A percentile compares a stretch with the other conserved stretches of the same genome.
phyloP scores from a whole-genome alignment of 352 stramenopile genomes.

The Phytophthora nicotianae region DNA sequence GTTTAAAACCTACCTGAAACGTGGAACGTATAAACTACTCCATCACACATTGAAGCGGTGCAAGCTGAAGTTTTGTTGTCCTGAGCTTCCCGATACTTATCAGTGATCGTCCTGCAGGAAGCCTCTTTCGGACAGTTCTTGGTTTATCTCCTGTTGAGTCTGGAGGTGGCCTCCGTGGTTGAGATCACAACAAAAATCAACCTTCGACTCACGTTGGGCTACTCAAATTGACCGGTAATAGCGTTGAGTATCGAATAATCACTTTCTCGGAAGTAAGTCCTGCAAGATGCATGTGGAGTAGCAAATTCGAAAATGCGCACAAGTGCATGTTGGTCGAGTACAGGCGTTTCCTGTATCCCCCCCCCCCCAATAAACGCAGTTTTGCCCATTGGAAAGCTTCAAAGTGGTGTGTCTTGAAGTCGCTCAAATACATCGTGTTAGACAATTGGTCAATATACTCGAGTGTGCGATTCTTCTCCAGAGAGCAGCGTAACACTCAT shows the following conservation, averaged over 20 bases:
- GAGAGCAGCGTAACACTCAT: constrained; percentile 18
- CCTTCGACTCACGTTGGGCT: no score
- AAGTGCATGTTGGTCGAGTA: constrained; percentile 26
- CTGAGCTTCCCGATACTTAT: no score
- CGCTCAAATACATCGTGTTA: constrained; percentile 21
- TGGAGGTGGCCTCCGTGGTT: no score
- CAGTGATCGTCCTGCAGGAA: no score
- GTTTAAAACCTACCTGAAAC: no score
- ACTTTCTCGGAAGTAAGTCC: constrained; percentile 30
- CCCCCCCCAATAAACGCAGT: constrained; percentile 23
- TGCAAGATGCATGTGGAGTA: constrained; percentile 13
- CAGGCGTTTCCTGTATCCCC: not conserved
- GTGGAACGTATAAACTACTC: no score
- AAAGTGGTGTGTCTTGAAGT: constrained; percentile 28
- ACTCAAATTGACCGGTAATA: constrained; percentile 26
- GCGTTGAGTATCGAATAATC: constrained; percentile 21
- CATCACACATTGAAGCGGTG: no score
- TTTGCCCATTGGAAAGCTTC: constrained; percentile 26
- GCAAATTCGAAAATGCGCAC: constrained; percentile 29
- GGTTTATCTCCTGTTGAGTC: no score
- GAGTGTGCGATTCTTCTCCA: constrained; percentile 22
- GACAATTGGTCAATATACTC: constrained; percentile 29
- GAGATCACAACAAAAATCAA: no score
- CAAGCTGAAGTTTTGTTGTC: no score
- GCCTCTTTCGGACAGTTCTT: no score